Percentiles rank a stretch among this genome's conserved stretches.
These are phyloP conservation scores for Peterozyma toletana DNA, from an alignment of 805 yeast species.

Conservation along the genomic window DNA sequence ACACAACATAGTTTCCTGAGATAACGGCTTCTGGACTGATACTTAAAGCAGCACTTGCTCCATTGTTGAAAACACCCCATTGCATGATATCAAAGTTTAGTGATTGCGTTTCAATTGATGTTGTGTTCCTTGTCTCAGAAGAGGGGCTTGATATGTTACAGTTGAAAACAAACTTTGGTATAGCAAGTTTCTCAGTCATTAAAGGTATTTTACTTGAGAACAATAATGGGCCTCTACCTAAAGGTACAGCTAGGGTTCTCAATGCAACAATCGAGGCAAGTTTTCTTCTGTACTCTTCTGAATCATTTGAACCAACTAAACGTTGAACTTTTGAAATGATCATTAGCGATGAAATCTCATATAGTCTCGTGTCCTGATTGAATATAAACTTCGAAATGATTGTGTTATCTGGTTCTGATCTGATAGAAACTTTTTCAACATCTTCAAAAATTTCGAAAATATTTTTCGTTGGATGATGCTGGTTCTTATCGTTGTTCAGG, in stretches of 20 bases:
- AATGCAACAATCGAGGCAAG: conserved; percentile 56
- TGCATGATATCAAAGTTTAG: conserved; percentile 29
- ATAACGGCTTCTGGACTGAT: conserved; percentile 61
- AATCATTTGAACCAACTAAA: not conserved
- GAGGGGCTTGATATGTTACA: conserved; percentile 54
- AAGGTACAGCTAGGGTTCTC: conserved; percentile 68
- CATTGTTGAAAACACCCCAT: conserved; percentile 92
- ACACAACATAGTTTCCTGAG: conserved; percentile 87
- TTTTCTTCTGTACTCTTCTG: conserved; percentile 40
- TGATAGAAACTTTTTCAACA: conserved; percentile 45
- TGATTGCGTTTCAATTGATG: conserved; percentile 31
- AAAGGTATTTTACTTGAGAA: conserved; percentile 66
- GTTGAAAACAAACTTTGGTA: conserved; percentile 67
- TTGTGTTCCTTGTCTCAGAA: conserved; percentile 53
- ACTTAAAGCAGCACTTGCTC: conserved; percentile 80
- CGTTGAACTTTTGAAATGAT: conserved; percentile 65
- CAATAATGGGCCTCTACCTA: conserved; percentile 73
- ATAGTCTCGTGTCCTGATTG: conserved; percentile 69
- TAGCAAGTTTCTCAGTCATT: conserved; percentile 77
- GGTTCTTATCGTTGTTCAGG: conserved; percentile 30
- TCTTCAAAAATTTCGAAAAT: conserved; percentile 30
- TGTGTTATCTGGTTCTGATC: conserved; percentile 60
- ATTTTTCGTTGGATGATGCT: conserved; percentile 10
- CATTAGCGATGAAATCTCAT: conserved; percentile 64
- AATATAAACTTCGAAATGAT: conserved; percentile 68